Evolutionary conservation across 192 early-diverging fungal species (phyloP).

Genomic region (Thamnidium elegans): DNA sequence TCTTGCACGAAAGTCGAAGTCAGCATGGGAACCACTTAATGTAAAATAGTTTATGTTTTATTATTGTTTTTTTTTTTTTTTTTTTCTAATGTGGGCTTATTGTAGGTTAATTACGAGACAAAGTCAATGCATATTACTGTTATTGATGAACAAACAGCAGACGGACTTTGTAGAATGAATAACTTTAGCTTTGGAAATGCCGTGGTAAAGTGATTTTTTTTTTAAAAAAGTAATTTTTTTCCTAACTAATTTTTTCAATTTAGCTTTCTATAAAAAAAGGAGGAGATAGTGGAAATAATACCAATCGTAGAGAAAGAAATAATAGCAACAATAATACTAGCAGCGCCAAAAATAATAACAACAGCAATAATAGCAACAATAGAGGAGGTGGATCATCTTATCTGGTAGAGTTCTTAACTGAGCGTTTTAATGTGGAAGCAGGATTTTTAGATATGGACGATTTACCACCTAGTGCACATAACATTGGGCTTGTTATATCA

Average conservation of each 20-base stretch:
- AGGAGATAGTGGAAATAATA: neutral
- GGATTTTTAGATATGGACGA: constrained; percentile 28
- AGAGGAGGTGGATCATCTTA: neutral
- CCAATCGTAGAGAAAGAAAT: neutral
- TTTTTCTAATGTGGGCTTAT: neutral
- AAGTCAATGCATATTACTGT: constrained; percentile 9
- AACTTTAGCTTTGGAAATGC: constrained; percentile 4
- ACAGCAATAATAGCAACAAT: neutral
- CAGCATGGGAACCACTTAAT: constrained; percentile 22
- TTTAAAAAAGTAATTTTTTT: too few relatives aligned
- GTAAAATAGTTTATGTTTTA: constrained; percentile 1
- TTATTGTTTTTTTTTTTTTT: neutral
- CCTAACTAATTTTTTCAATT: neutral
- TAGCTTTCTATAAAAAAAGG: neutral
- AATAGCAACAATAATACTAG: neutral
- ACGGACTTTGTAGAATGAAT: constrained; percentile 4
- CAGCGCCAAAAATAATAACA: neutral
- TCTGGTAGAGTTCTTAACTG: constrained; percentile 1
- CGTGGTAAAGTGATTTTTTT: neutral
- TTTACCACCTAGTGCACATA: constrained; percentile 13
- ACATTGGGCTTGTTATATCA: constrained; percentile 1
- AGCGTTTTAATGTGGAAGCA: constrained; percentile 10
- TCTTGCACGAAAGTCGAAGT: constrained; percentile 23
- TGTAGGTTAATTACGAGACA: constrained; percentile 1
- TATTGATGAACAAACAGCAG: constrained; percentile 11